These are phyloP conservation scores for Barnettozyma populi DNA, from an alignment of 805 yeast species.

Conservation along the genomic window DNA sequence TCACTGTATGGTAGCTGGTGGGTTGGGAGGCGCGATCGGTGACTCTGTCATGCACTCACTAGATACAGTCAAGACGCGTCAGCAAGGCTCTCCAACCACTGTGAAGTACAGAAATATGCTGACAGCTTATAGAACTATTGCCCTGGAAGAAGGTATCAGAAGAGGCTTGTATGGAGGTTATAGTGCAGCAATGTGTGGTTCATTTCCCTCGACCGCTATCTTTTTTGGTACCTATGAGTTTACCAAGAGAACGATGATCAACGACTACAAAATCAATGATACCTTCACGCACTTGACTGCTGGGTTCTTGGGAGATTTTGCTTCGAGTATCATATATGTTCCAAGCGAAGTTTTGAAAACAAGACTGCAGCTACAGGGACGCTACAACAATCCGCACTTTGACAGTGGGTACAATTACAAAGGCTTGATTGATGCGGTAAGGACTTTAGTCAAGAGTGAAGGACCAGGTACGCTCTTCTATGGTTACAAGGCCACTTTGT, in stretches of 20 bases:
- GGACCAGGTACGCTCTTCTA: slow-evolving; percentile 73
- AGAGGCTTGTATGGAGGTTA: slow-evolving; percentile 92
- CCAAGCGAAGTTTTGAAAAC: slow-evolving; percentile 95
- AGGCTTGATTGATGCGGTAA: slow-evolving; percentile 66
- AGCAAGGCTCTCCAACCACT: slow-evolving; percentile 82
- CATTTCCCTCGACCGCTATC: slow-evolving; percentile 90
- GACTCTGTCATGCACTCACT: slow-evolving; percentile 92
- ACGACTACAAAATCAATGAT: slow-evolving; percentile 62
- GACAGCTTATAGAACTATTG: slow-evolving; percentile 70
- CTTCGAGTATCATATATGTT: slow-evolving; percentile 82
- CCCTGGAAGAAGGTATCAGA: slow-evolving; percentile 75
- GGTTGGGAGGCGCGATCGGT: slow-evolving; percentile 90
- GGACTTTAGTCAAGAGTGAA: slow-evolving; percentile 58
- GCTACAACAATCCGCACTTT: slow-evolving; percentile 72
- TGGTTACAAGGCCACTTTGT: slow-evolving; percentile 92
- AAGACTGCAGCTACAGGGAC: slow-evolving; percentile 87
- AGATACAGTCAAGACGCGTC: slow-evolving; percentile 95
- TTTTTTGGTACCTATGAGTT: slow-evolving; percentile 89
- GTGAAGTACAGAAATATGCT: slow-evolving; percentile 68
- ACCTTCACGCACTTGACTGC: slow-evolving; percentile 75
- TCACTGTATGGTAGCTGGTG: slow-evolving; percentile 81
- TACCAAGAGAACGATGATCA: slow-evolving; percentile 65
- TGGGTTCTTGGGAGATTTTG: slow-evolving; percentile 92
- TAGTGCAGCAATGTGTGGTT: slow-evolving; percentile 85
- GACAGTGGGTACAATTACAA: slow-evolving; percentile 81